Evolutionary conservation across 2,329 filamentous ascomycete species (phyloP).

Genomic region (Colletotrichum sublineola): DNA sequence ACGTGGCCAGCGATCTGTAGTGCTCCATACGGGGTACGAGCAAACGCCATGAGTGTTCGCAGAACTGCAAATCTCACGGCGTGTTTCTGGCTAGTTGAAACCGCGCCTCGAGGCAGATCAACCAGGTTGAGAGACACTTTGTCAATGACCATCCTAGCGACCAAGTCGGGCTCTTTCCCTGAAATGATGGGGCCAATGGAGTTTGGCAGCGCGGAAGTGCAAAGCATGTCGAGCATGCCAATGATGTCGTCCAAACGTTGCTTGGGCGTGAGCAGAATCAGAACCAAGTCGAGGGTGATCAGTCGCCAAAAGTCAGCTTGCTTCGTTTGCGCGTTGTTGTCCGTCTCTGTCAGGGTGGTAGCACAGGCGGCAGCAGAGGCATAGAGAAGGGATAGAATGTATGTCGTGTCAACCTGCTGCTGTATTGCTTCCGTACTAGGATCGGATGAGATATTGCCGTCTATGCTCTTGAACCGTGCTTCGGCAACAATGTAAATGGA

Average conservation of each 20-base stretch:
- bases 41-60: conserved; percentile 71
- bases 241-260: conserved; percentile 74
- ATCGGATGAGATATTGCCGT: conserved; percentile 60
- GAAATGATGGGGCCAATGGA: conserved; percentile 76
- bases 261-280: conserved; percentile 76
- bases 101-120: conserved; percentile 64
- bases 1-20: conserved; percentile 76
- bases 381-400: conserved; percentile 76
- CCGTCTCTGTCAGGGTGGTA: conserved; percentile 51
- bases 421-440: conserved; percentile 50
- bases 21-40: conserved; percentile 72
- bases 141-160: conserved; percentile 67
- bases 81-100: conserved; percentile 56
- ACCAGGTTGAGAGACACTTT: conserved; percentile 73
- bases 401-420: conserved; percentile 72
- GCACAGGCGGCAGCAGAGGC: conserved; percentile 72
- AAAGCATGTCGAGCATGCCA: conserved; percentile 74
- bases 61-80: conserved; percentile 62
- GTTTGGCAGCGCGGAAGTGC: conserved; percentile 72
- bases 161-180: conserved; percentile 57
- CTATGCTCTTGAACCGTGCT: conserved; percentile 63
- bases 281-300: conserved; percentile 75
- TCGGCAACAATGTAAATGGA: conserved; percentile 73
- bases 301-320: conserved; percentile 73
- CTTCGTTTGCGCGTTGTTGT: conserved; percentile 48